These are phyloP conservation scores for Leccinum disarticulatum DNA, from an alignment of 768 basidiomycete species.

Conservation along the genomic window DNA sequence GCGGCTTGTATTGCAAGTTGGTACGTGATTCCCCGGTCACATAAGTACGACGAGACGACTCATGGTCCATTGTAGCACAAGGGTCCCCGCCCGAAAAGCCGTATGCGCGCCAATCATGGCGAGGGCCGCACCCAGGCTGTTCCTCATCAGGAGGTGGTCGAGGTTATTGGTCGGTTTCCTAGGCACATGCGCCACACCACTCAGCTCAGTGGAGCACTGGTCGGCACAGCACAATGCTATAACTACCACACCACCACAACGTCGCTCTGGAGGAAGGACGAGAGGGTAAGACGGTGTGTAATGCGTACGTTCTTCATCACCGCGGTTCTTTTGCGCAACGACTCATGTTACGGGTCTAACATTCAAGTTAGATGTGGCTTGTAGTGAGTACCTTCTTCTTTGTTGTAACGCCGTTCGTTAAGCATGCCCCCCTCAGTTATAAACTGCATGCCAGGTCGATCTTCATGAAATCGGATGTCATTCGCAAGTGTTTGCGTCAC, in stretches of 20 bases:
- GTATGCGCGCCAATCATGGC: slow-evolving; percentile 75
- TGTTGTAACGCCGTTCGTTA: slow-evolving; percentile 2
- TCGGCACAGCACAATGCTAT: slow-evolving; percentile 72
- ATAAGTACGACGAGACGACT: not conserved
- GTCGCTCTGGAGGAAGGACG: slow-evolving; percentile 87
- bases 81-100: slow-evolving; percentile 77
- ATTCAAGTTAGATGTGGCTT: not conserved
- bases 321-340: slow-evolving; percentile 5
- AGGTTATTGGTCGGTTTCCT: too few relatives aligned
- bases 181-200: too few relatives aligned
- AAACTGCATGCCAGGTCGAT: slow-evolving; percentile 48
- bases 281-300: slow-evolving; percentile 92
- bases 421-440: slow-evolving; percentile 42
- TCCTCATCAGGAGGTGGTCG: slow-evolving; percentile 60
- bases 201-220: too few relatives aligned
- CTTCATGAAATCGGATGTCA: slow-evolving; percentile 89
- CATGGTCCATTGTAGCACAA: slow-evolving; percentile 58
- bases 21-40: slow-evolving; percentile 40
- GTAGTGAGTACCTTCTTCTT: too few relatives aligned
- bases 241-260: slow-evolving; percentile 90
- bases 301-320: slow-evolving; percentile 60
- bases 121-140: slow-evolving; percentile 65
- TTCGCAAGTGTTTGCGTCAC: slow-evolving; percentile 82
- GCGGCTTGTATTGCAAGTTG: slow-evolving; percentile 84
- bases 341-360: slow-evolving; percentile 13